These are phyloP conservation scores for Suillus variegatus DNA, from an alignment of 768 basidiomycete species.

Conservation along the genomic window DNA sequence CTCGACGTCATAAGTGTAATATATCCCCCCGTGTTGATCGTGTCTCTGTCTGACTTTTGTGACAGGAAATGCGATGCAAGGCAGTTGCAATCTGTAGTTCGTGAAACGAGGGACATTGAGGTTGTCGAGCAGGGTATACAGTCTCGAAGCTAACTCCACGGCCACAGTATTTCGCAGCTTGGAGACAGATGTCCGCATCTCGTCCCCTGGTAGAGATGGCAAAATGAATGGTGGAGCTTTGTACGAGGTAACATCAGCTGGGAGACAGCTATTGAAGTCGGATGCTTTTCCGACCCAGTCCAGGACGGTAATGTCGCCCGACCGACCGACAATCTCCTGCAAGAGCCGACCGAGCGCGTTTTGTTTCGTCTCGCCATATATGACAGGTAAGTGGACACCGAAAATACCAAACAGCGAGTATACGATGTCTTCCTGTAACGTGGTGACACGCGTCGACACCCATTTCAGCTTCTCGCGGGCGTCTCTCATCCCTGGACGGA, in stretches of 20 bases:
- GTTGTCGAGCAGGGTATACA: not conserved
- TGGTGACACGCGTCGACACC: not conserved
- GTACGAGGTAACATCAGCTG: not conserved
- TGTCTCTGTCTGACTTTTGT: not conserved
- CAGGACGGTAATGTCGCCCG: conserved; percentile 1
- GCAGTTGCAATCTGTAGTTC: not conserved
- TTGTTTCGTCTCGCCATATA: not conserved
- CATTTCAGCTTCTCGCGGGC: not conserved
- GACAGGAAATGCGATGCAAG: not conserved
- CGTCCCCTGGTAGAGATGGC: not conserved
- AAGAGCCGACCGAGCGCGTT: not conserved
- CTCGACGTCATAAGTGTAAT: not conserved
- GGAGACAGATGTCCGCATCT: not conserved
- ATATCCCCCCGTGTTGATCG: not conserved
- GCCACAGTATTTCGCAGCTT: not conserved
- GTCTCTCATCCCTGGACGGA: not conserved
- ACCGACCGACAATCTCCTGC: not conserved
- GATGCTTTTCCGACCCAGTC: conserved; percentile 7
- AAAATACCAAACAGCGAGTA: not conserved
- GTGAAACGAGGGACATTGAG: not conserved
- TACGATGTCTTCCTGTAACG: not conserved
- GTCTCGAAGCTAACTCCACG: not conserved
- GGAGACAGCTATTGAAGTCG: conserved; percentile 8
- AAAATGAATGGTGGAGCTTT: not conserved
- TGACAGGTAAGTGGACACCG: not conserved